Evolutionary conservation across 75 land plant species (phyloP), one percentile per base, ranked within the genome.

Genomic region (Cryptomeria japonica): DNA sequence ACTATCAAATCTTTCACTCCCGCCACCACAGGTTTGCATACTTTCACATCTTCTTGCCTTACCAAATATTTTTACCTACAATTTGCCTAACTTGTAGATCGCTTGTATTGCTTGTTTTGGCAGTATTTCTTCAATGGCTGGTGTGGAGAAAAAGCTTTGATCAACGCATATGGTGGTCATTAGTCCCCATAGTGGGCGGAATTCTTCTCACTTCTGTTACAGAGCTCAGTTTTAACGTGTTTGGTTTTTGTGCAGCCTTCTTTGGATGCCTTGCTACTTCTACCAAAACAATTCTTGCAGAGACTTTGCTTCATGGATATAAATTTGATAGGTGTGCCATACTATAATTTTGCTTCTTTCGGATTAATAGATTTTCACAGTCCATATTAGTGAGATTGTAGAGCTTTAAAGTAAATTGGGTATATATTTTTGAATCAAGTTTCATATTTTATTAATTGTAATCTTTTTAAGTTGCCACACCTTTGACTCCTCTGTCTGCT

Each of bases 231-330:
- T 98, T 98, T 93, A 96, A 98, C 83, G 87, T 93, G 80, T 93
- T 94, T 90, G 99, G 99, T 55, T 98, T 98, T 86, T 91, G 92
- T 88, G 99, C 99, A 87, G 99, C 99, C 36, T 91, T 98, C 85
- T 95, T 96, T 93, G 99, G 99, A 68, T 98, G 99, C 88, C 86
- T 98, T 46, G 99, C 98, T 77, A 98, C 99, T 51, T 98, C 99
- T 13, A 98, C 99, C 28, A 98, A 98, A 89, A 98, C 99, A 16
- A 98, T 98, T 58, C 94, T 98, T 64, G 99, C 99, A 61, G 99
- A 98, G 89, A 92, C 95, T 44, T 82, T 98, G 25, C 90, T 98
- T 80, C 99, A 98, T 88, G 97, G 98, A 39, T 98, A 94, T 88
- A 98, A 96, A 83, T 98, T 98, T 91, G 99, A 98, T 88, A 98